Conservation (phyloP, 2,329 filamentous ascomycete species). For the Cercospora sesami region DNA sequence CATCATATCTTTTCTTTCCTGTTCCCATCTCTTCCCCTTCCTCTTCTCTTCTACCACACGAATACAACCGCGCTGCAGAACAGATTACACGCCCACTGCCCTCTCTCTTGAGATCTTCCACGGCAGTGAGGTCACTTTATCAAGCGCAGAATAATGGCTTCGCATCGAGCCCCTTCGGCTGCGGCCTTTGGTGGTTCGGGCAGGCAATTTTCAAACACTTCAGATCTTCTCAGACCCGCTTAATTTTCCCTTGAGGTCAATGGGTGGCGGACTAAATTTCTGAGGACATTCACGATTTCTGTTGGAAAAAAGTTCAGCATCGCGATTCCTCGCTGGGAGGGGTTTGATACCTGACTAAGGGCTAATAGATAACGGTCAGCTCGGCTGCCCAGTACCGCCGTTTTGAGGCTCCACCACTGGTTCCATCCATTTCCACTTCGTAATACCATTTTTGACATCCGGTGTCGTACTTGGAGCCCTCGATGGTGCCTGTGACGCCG, state of each 20-base stretch:
- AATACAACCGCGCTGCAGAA: constrained; percentile 33
- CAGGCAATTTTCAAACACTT: constrained; percentile 8
- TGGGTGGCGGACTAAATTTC: constrained; percentile 38
- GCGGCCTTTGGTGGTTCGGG: constrained; percentile 10
- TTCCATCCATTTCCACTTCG: neutral
- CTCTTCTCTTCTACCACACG: constrained; percentile 6
- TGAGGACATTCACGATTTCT: constrained; percentile 30
- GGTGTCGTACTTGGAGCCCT: neutral
- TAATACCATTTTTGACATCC: neutral
- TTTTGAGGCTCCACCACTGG: neutral
- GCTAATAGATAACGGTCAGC: neutral
- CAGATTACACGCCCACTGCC: constrained; percentile 38
- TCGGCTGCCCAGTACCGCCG: neutral
- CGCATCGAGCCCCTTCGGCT: neutral
- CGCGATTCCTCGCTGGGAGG: too few species aligned
- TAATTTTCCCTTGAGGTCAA: constrained; percentile 28
- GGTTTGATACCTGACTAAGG: neutral
- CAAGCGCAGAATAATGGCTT: constrained; percentile 18
- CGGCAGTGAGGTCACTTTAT: constrained; percentile 37
- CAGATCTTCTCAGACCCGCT: constrained; percentile 38
- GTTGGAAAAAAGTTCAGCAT: too few species aligned
- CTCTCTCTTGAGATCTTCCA: constrained; percentile 15
- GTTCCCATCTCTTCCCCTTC: neutral
- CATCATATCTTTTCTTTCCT: neutral
- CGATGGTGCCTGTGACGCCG: neutral